A percentile compares a stretch with the other conserved stretches of the same genome.
These are phyloP conservation scores for Luffa aegyptiaca DNA, from an alignment of 306 rosid species.

Conservation along the genomic window DNA sequence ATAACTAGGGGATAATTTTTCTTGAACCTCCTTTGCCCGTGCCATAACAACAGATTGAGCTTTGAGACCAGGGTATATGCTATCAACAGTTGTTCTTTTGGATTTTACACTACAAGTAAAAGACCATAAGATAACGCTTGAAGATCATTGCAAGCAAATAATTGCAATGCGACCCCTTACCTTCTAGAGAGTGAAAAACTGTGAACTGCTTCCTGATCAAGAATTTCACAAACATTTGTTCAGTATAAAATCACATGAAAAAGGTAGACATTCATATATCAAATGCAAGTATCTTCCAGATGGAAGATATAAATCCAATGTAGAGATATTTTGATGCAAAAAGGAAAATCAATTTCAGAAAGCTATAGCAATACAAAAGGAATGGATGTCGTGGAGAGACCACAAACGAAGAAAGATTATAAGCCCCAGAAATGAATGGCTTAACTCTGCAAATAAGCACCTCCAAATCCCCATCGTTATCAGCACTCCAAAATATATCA, in stretches of 20 bases:
- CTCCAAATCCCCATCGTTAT: not conserved
- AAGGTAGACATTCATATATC: not conserved
- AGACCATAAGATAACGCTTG: not conserved
- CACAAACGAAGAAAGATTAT: not conserved
- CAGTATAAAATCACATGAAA: not conserved
- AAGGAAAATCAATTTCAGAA: not conserved
- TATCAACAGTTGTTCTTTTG: not conserved
- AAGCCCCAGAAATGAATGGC: not conserved
- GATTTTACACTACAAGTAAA: constrained; percentile 3
- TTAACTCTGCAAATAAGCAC: not conserved
- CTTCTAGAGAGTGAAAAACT: not conserved
- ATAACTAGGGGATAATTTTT: constrained; percentile 3
- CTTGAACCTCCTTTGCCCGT: constrained; percentile 18
- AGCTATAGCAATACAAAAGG: not conserved
- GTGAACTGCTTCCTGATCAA: not conserved
- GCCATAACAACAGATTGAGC: constrained; percentile 4
- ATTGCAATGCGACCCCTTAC: not conserved
- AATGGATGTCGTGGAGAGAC: not conserved
- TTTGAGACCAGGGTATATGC: not conserved
- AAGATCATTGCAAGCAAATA: not conserved
- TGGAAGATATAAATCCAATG: not conserved
- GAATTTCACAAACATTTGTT: not conserved
- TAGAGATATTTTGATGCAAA: not conserved
- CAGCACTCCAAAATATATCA: not conserved
- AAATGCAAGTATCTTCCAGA: not conserved